Conservation (phyloP, 768 basidiomycete species). For the Tulasnella sp. region DNA sequence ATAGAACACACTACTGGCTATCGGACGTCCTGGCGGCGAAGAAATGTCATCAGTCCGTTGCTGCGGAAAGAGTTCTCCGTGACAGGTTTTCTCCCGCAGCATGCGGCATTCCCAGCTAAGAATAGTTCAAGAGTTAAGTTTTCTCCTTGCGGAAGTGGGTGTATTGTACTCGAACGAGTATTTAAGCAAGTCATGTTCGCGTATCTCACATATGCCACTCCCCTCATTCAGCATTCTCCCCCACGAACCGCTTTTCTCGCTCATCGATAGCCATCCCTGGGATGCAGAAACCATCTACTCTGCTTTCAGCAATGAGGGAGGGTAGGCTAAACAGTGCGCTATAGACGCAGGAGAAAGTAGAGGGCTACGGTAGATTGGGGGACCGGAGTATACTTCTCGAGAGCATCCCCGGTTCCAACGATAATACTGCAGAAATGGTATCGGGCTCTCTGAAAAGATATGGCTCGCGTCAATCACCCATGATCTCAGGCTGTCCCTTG, state of each 20-base stretch:
- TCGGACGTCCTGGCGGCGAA: neutral
- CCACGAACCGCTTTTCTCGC: neutral
- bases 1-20: neutral
- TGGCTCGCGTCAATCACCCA: no score
- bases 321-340: neutral
- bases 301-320: neutral
- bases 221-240: neutral
- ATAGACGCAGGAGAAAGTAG: neutral
- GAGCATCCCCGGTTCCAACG: neutral
- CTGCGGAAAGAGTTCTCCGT: slow-evolving; percentile 1
- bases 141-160: neutral
- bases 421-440: no score
- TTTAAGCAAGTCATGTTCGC: neutral
- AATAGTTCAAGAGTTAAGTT: neutral
- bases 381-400: neutral
- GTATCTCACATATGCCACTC: neutral
- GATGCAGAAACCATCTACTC: neutral
- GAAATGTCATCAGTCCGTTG: neutral
- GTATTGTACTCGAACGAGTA: neutral
- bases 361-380: neutral
- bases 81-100: neutral
- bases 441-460: no score
- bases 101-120: neutral
- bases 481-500: no score
- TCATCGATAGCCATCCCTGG: neutral